Evolutionary conservation across 83 land plant genomes (phyloP).

Genomic region (Thuja plicata): DNA sequence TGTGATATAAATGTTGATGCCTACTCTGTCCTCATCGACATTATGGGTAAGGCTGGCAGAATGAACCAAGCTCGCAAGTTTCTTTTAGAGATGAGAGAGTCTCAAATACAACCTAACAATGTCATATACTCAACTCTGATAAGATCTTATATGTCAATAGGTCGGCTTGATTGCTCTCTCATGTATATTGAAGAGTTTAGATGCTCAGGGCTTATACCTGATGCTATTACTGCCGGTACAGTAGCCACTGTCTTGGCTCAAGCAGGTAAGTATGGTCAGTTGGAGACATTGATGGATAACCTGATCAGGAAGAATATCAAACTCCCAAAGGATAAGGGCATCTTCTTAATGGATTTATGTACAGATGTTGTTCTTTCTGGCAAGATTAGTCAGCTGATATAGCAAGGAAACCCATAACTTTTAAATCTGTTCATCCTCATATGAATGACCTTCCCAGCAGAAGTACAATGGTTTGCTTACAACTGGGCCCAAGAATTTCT

Average conservation of each 20-base stretch:
- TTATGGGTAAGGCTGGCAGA: constrained; percentile 1
- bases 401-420: not conserved
- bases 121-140: not conserved
- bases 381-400: constrained; percentile 4
- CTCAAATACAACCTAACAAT: constrained; percentile 9
- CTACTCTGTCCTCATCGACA: constrained; percentile 2
- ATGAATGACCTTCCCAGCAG: not conserved
- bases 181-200: constrained; percentile 8
- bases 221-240: constrained; percentile 2
- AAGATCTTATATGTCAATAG: constrained; percentile 5
- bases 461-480: not conserved
- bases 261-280: not conserved
- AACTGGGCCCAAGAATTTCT: not conserved
- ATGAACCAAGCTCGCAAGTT: constrained; percentile 5
- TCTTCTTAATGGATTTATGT: constrained; percentile 14
- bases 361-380: not conserved
- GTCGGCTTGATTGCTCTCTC: constrained; percentile 3
- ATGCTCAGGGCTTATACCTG: constrained; percentile 3
- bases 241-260: constrained; percentile 5
- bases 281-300: not conserved
- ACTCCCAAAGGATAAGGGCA: constrained; percentile 3
- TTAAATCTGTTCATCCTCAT: not conserved
- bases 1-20: constrained; percentile 1
- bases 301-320: not conserved
- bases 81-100: constrained; percentile 10